Base-by-base conservation (phyloP, 2,329 filamentous ascomycete genomes). In the Fusarium sp. region DNA sequence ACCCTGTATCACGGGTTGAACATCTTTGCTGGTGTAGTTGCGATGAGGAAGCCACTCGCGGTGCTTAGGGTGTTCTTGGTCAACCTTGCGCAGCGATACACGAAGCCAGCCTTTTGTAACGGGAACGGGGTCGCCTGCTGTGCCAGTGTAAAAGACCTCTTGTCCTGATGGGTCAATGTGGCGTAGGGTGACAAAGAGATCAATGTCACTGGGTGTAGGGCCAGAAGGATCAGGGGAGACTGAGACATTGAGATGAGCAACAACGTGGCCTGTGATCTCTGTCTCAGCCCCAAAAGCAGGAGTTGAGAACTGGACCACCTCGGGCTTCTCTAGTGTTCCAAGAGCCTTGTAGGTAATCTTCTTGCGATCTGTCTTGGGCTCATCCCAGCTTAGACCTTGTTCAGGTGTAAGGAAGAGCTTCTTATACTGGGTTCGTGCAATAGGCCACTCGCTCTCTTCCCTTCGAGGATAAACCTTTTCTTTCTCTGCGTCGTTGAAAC, bases 191-290 rank as follows among this genome's bases (percentile, higher is more conserved):
- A 92, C 76, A 74, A 92, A 92, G 7, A 92, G 77, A 71, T 92
- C 89, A 35, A 92, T 90, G 59, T 92, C 90, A 7, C 76, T 81
- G 0, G 80, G 77, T 3, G 76, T 80, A 3, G 73, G 72, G 0
- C 73, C 76, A 1, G 33, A 82, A 78, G 78, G 87, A 78, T 83
- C 89, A 71, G 90, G 81, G 0, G 87, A 90, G 6, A 91, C 80
- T 0, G 90, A 92, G 1, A 92, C 87, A 66, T 90, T 89, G 7
- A 94, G 82, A 70, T 89, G 90, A 0, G 90, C 90, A 0, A 88
- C 83, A 33, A 92, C 82, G 75, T 93, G 90, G 0, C 92, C 92
- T 0, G 92, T 93, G 59, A 94, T 88, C 75, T 93, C 92, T 0
- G 87, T 91, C 74, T 93, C 90, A 11, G 82, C 67, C n/a, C 86